A percentile compares a stretch with the other conserved stretches of the same genome.
These are phyloP conservation scores for Pichia insulana DNA, from an alignment of 805 yeast genomes.

Conservation along the genomic window DNA sequence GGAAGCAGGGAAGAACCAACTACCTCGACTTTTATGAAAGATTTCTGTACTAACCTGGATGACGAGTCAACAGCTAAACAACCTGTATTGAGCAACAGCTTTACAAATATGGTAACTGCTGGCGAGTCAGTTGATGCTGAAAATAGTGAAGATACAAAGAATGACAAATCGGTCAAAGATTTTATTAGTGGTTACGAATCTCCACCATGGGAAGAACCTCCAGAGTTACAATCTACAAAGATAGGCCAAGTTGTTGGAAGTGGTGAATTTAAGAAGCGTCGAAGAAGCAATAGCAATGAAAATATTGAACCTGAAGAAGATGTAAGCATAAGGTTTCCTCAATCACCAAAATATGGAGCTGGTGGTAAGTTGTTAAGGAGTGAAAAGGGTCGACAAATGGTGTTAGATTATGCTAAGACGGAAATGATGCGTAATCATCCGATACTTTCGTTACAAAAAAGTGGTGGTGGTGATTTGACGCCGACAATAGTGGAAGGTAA, in stretches of 20 bases:
- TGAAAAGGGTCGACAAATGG: constrained; percentile 19
- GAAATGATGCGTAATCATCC: constrained; percentile 20
- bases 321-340: constrained; percentile 32
- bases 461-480: no score
- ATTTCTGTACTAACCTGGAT: neutral
- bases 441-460: constrained; percentile 15
- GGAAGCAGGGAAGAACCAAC: neutral
- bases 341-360: constrained; percentile 37
- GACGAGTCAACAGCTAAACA: constrained; percentile 13
- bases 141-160: neutral
- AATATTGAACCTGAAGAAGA: constrained; percentile 13
- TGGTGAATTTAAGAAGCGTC: constrained; percentile 4
- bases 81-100: neutral
- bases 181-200: constrained; percentile 23
- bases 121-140: neutral
- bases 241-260: constrained; percentile 14
- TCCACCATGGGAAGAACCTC: constrained; percentile 28
- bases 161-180: constrained; percentile 9
- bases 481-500: no score
- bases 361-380: constrained; percentile 29
- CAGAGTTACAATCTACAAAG: constrained; percentile 20
- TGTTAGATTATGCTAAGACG: constrained; percentile 21
- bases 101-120: neutral
- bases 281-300: neutral
- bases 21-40: constrained; percentile 1